Evolutionary conservation across 2,329 filamentous ascomycete species (phyloP), one percentile per base, ranked within the genome.

Genomic region (Alternaria hordeiaustralica): DNA sequence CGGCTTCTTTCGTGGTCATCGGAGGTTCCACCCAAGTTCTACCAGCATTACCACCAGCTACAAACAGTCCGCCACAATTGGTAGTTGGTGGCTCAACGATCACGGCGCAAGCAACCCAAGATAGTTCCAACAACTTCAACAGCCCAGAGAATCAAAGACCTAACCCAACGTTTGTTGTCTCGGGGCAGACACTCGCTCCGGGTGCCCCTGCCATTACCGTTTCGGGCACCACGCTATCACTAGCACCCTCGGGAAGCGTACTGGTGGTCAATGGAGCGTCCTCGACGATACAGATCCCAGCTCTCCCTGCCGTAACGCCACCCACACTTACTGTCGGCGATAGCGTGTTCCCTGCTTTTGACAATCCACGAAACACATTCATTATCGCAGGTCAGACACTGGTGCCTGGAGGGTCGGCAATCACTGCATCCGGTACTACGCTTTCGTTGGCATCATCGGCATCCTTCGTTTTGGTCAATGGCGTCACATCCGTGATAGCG

Each of bases 1-100:
- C 73, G 6, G 82, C 81, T 21, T 78, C 75, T 8, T 78, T 76
- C 30, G 66, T 84, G 3, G 78, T 84, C 5, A 64, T 84, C 26
- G 79, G 79, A 36, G 80, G 80, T 12, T 74, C 75, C 10, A 82
- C 80, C 1, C 74, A 72, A 51, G 46, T 69, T 9, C 59, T 82
- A 9, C 71, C 75, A 8, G 64, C 13, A 20, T n/a, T 50, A 13
- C 21, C 25, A 30, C 53, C 56, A 56, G 41, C 33, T 8, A 45
- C 65, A 23, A 60, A 64, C 23, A 61, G 33, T 44, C 47, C 61
- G 18, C 66, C 69, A 20, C 61, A 69, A 20, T 68, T 76, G 18
- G 58, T 75, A 11, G 43, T 76, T 28, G 79, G 75, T n/a, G 65
- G 66, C 23, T 75, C 78, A 2, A 79, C 77, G 1, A 60, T 74